A percentile compares a stretch with the other conserved stretches of the same genome.
These are phyloP conservation scores for Pseudotsuga menziesii DNA, from an alignment of 75 land plant genomes.

Conservation along the genomic window DNA sequence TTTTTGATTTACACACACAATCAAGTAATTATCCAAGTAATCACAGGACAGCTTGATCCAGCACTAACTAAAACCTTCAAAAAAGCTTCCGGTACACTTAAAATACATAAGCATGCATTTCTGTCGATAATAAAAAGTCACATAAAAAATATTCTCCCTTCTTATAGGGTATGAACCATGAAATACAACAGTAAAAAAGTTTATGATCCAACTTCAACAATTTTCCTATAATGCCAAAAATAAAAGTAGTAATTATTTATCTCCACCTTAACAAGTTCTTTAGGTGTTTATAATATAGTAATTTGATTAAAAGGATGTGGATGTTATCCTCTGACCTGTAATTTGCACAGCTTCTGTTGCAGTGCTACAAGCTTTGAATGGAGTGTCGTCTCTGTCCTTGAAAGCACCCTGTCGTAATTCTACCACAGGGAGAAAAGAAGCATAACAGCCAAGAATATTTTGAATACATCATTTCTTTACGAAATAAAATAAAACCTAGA, in stretches of 20 bases:
- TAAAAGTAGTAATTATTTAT: background rate
- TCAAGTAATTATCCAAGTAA: background rate
- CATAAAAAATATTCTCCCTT: background rate
- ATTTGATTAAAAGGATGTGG: background rate
- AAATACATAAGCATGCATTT: background rate
- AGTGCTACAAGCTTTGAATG: slow-evolving; percentile 62
- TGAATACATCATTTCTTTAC: slow-evolving; percentile 4
- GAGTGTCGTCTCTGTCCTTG: slow-evolving; percentile 41
- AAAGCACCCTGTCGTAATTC: slow-evolving; percentile 78
- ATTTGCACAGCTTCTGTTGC: slow-evolving; percentile 52
- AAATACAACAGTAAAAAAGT: background rate
- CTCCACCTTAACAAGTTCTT: background rate
- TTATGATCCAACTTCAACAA: background rate
- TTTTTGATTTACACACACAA: background rate
- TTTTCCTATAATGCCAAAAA: background rate
- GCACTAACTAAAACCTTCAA: background rate
- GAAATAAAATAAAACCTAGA: background rate
- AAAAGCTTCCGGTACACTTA: background rate
- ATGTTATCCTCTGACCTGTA: slow-evolving; percentile 46
- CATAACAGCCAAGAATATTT: background rate
- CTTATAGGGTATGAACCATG: background rate
- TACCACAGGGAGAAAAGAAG: slow-evolving; percentile 6
- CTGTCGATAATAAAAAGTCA: background rate
- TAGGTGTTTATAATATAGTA: background rate
- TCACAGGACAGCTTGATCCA: background rate